Conservation (phyloP, 2,329 filamentous ascomycete species). For the Scorias spongiosa region DNA sequence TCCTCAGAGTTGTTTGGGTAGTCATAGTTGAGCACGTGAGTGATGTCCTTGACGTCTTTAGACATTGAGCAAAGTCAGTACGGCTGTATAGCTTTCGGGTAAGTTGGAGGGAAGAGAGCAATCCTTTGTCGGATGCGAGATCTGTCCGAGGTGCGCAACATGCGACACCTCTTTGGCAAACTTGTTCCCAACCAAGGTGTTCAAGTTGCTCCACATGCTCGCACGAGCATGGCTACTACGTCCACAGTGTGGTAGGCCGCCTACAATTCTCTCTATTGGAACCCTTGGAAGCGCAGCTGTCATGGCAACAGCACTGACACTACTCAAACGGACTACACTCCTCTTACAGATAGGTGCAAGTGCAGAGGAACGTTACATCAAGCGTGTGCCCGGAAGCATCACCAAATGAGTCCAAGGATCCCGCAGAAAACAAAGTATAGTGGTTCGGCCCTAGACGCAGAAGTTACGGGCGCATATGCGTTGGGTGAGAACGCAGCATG, state of each 20-base stretch:
- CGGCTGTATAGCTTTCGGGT: constrained; percentile 25
- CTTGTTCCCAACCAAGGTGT: constrained; percentile 10
- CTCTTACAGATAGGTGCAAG: constrained; percentile 64
- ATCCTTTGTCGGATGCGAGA: constrained; percentile 39
- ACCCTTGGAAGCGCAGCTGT: constrained; percentile 58
- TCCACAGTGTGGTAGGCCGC: constrained; percentile 29
- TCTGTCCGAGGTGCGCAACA: constrained; percentile 18
- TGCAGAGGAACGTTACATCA: constrained; percentile 54
- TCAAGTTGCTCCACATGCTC: constrained; percentile 8
- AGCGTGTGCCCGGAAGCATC: constrained; percentile 36
- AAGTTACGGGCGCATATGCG: constrained; percentile 66
- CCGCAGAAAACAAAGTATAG: constrained; percentile 72
- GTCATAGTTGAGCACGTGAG: constrained; percentile 99
- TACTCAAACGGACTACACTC: constrained; percentile 40
- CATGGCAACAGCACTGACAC: constrained; percentile 34
- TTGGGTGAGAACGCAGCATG: constrained; percentile 67
- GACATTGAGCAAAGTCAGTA: constrained; percentile 29
- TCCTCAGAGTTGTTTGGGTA: constrained; percentile 85
- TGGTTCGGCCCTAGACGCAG: constrained; percentile 64
- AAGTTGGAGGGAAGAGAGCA: constrained; percentile 28
- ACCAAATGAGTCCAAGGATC: constrained; percentile 66
- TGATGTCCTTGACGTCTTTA: constrained; percentile 99
- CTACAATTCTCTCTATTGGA: constrained; percentile 41
- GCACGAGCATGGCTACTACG: constrained; percentile 19
- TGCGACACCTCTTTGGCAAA: constrained; percentile 15